Evolutionary conservation across 441 rosid species (phyloP), one percentile per base, ranked within the genome.

Genomic region (Arabidopsis hybrid): DNA sequence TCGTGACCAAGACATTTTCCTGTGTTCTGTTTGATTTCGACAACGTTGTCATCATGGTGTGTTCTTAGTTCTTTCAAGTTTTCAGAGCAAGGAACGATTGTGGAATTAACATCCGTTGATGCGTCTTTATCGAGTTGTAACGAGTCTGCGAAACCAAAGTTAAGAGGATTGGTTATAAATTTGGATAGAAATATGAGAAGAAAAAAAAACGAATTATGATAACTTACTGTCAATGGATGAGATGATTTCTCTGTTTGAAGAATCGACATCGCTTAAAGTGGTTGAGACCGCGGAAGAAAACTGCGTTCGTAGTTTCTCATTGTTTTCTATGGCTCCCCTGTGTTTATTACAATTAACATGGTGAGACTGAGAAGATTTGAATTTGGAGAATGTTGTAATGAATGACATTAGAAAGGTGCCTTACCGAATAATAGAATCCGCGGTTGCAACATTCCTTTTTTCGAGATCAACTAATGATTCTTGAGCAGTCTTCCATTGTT

Each of bases 101-200:
- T 86, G 67, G 98, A 86, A 49, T 89, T 86, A 74, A 93, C 78
- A 76, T 89, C 92, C 16, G 72, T 68, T 7, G 89, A 90, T 71
- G 97, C 97, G 26, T 89, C 92, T 68, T 72, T 94, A 79, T 96
- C 99, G 57, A 92, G 95, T 83, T 89, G 85, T 71, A 96, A 84
- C 32, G 98, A 89, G 66, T 86, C 99, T 96, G 96, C 83, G 0
- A 43, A n/a, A n/a, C 14, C 8, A 2, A 12, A 52, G 1, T 0
- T 16, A 36, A 21, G 32, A 12, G 26, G 46, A 49, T 17, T 32
- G 18, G 3, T 34, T 31, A 9, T 26, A 38, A 2, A 43, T 21
- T 43, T 40, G 21, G 5, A 5, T 32, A 36, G 6, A 43, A 7
- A 49, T 40, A 43, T 7, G 21, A 51, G 29, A 21, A 21, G 26